A percentile compares a stretch with the other conserved stretches of the same genome.
These are phyloP conservation scores for Coemansia sp. DNA, from an alignment of 192 early-diverging fungal species.

Conservation along the genomic window DNA sequence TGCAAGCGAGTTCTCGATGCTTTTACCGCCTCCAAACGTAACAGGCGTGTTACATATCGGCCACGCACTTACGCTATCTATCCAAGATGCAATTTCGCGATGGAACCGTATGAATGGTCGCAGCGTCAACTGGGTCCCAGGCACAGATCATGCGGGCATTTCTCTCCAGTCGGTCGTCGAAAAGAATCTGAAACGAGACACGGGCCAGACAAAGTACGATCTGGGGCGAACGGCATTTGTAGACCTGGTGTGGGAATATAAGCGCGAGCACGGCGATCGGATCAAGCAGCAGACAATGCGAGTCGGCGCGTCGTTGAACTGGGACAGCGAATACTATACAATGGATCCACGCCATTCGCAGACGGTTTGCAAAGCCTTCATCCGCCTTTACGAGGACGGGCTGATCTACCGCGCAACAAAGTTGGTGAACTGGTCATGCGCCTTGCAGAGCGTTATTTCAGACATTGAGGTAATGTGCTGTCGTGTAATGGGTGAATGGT, in stretches of 20 bases:
- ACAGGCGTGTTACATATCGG: constrained; percentile 95
- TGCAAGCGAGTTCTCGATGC: constrained; percentile 70
- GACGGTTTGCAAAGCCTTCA: constrained; percentile 89
- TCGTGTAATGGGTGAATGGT: neutral
- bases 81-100: constrained; percentile 75
- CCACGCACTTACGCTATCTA: constrained; percentile 88
- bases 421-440: constrained; percentile 96
- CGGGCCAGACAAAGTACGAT: constrained; percentile 71
- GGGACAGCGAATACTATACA: constrained; percentile 85
- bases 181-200: constrained; percentile 64
- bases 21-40: constrained; percentile 95
- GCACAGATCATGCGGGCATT: constrained; percentile 98
- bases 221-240: constrained; percentile 84
- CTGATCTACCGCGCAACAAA: constrained; percentile 89
- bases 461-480: constrained; percentile 77
- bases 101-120: constrained; percentile 93
- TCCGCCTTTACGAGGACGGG: constrained; percentile 82
- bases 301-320: constrained; percentile 86
- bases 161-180: constrained; percentile 96
- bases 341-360: constrained; percentile 75
- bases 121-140: constrained; percentile 86
- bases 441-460: constrained; percentile 90
- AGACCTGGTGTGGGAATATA: constrained; percentile 87
- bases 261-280: constrained; percentile 67
- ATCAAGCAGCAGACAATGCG: constrained; percentile 83